These are phyloP conservation scores for Lojkania enalia DNA, from an alignment of 2,329 filamentous ascomycete genomes.

Conservation along the genomic window DNA sequence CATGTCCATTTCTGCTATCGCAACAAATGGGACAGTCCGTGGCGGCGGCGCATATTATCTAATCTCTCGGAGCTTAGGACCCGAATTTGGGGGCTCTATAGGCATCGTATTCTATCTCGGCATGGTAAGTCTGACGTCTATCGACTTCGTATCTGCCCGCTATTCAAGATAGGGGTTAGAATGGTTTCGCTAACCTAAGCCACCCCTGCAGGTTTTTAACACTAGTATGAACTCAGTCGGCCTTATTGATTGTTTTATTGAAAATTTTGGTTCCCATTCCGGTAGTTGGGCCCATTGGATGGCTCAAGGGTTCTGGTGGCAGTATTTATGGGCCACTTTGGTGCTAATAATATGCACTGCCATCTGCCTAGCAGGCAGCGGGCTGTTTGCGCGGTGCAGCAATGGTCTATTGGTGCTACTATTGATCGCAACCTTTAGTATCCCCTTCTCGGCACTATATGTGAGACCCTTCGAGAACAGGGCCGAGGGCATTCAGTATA, in stretches of 20 bases:
- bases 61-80: constrained; percentile 81
- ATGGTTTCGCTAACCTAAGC: neutral
- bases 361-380: constrained; percentile 78
- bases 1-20: constrained; percentile 84
- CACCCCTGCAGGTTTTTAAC: constrained; percentile 61
- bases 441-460: constrained; percentile 75
- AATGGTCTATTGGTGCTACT: constrained; percentile 74
- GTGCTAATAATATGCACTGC: constrained; percentile 72
- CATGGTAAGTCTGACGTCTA: constrained; percentile 57
- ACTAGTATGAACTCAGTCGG: constrained; percentile 86
- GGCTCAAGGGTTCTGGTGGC: constrained; percentile 73
- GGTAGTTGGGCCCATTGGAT: constrained; percentile 64
- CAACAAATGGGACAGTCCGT: constrained; percentile 85
- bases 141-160: too few relatives aligned
- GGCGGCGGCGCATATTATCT: constrained; percentile 88
- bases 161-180: too few relatives aligned
- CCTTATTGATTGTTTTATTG: constrained; percentile 77
- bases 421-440: constrained; percentile 74
- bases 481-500: constrained; percentile 70
- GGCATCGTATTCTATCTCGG: constrained; percentile 88
- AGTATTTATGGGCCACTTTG: constrained; percentile 74
- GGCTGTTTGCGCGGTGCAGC: constrained; percentile 78
- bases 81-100: constrained; percentile 87
- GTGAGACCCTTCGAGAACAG: constrained; percentile 68
- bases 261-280: constrained; percentile 67